Evolutionary conservation across 176 grass and related monocot genomes (phyloP), one percentile per base, ranked within the genome.

Genomic region (Leersia perrieri): DNA sequence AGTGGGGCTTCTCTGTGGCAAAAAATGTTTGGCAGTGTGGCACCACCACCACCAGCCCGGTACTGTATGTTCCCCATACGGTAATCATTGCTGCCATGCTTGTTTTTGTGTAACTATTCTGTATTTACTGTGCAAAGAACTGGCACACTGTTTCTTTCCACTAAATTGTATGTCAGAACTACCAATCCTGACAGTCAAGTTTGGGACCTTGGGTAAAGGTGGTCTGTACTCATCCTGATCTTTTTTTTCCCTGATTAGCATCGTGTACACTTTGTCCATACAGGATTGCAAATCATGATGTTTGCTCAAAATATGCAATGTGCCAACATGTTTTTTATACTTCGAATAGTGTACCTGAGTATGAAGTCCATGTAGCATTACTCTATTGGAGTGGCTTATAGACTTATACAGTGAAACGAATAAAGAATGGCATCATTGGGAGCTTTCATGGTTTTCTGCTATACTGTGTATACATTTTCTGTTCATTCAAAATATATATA

Each of bases 21-120:
- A 40, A 75, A 70, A 84, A 70, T 70, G 53, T 70, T 57, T 85
- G 65, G 20, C 39, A 64, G 44, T 55, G 32, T 80, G 72, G 70
- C 42, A 83, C 72, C 33, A 76, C 15, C 45, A 12, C 27, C 32
- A 70, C 41, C 53, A 57, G 23, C 49, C 45, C 80, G 36, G 29
- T 66, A 67, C 47, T 68, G 15, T 60, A 42, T 73, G 66, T 66
- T 60, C 16, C 36, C 76, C 63, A 34, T 23, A 63, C 66, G 60
- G 29, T 41, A 27, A 58, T n/a, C 33, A 40, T 65, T 88, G 34
- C 76, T 84, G 49, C 58, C 83, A 28, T 85, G 14, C 20, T 42
- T 36, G 12, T 67, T 62, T 85, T 63, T 76, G 20, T 80, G 39
- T 38, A 40, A 66, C 42, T 75, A 55, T 23, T 55, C 51, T n/a